Conservation (phyloP, 192 early-diverging fungal species). For the Haplosporangium gracile region DNA sequence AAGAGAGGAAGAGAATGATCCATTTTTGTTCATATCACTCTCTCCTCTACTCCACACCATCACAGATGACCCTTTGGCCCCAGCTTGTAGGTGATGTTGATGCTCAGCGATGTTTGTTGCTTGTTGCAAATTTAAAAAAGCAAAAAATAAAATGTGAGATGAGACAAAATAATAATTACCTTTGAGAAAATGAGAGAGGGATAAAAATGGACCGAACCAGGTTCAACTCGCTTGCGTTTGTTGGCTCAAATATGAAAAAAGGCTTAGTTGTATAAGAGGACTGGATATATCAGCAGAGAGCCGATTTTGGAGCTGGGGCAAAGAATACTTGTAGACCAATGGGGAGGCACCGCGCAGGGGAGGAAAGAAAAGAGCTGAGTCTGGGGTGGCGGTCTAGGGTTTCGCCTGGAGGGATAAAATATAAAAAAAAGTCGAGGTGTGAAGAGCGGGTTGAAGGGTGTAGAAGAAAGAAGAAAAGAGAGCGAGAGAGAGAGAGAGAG, state of each 20-base stretch:
- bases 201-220: constrained; percentile 2
- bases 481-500: neutral
- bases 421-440: neutral
- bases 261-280: neutral
- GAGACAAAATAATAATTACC: neutral
- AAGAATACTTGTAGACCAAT: neutral
- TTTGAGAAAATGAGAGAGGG: neutral
- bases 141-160: neutral
- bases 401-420: neutral
- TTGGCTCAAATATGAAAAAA: neutral
- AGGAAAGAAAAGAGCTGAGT: neutral
- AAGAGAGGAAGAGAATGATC: neutral
- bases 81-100: neutral
- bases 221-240: neutral
- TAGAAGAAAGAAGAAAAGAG: neutral
- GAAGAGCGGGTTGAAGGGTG: neutral
- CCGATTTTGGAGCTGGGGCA: neutral
- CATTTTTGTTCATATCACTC: neutral
- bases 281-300: neutral
- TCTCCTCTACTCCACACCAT: neutral
- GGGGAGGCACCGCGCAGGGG: constrained; percentile 17
- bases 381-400: neutral
- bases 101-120: neutral
- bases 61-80: neutral
- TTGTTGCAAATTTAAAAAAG: neutral